These are phyloP conservation scores for Cladosporium sp. DNA, from an alignment of 2,329 filamentous ascomycete genomes.

Conservation along the genomic window DNA sequence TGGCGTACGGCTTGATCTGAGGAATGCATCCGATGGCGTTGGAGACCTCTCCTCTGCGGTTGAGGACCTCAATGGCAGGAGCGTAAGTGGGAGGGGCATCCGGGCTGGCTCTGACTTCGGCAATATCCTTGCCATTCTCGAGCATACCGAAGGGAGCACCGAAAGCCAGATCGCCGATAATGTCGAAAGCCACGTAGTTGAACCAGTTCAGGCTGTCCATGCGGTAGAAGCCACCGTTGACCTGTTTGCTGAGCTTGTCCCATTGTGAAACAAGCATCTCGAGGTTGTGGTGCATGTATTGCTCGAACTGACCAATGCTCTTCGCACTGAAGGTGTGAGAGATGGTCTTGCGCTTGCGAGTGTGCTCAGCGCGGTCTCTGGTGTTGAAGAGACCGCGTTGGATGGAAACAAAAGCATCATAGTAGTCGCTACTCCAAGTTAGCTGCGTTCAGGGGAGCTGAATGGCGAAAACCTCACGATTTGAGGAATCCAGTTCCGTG, in stretches of 20 bases:
- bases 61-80: conserved; percentile 76
- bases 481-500: conserved; percentile 47
- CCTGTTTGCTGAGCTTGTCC: conserved; percentile 52
- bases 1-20: conserved; percentile 70
- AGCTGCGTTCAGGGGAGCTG: neutral
- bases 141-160: conserved; percentile 21
- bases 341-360: conserved; percentile 81
- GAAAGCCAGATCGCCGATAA: conserved; percentile 20
- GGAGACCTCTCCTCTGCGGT: conserved; percentile 81
- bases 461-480: conserved; percentile 25
- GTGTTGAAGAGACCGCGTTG: conserved; percentile 85
- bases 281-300: conserved; percentile 78
- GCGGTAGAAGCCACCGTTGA: conserved; percentile 26
- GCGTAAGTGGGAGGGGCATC: conserved; percentile 27
- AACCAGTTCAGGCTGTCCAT: conserved; percentile 22
- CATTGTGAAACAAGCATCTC: conserved; percentile 68
- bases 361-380: conserved; percentile 73
- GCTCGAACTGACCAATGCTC: conserved; percentile 69
- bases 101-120: conserved; percentile 27
- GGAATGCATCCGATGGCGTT: conserved; percentile 70
- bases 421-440: conserved; percentile 11
- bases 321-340: conserved; percentile 79
- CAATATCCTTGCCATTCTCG: conserved; percentile 24
- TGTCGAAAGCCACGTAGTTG: conserved; percentile 31
- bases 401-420: conserved; percentile 87